Conservation (phyloP, 768 basidiomycete species). For the Amyloporia xantha region DNA sequence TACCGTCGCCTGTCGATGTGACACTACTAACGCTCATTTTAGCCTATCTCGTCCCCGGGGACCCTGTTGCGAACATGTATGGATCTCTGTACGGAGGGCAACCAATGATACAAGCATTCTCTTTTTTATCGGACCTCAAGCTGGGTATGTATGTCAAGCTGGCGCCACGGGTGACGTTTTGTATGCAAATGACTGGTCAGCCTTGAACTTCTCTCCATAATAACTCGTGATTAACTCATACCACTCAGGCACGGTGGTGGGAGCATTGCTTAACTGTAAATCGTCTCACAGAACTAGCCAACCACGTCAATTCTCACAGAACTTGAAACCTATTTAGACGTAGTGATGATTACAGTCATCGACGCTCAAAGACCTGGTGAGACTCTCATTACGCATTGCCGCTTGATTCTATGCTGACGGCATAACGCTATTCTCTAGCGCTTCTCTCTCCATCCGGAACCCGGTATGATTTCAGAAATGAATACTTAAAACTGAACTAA, state of each 20-base stretch:
- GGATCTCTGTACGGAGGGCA: constrained; percentile 37
- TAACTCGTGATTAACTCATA: neutral
- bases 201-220: neutral
- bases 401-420: too few species aligned
- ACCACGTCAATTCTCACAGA: too few species aligned
- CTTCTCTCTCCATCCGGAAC: constrained; percentile 46
- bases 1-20: neutral
- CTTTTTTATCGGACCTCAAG: constrained; percentile 56
- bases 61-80: constrained; percentile 27
- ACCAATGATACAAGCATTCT: constrained; percentile 36
- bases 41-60: constrained; percentile 23
- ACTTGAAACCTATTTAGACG: too few species aligned
- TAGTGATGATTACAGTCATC: too few species aligned
- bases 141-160: constrained; percentile 51
- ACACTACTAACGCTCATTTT: neutral
- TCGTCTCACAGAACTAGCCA: too few species aligned
- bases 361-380: too few species aligned
- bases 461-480: too few species aligned
- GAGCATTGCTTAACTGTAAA: constrained; percentile 38
- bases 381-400: too few species aligned
- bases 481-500: neutral
- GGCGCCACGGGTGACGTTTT: constrained; percentile 56
- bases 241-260: constrained; percentile 41
- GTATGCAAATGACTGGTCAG: constrained; percentile 35
- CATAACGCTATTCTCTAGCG: neutral